Evolutionary conservation across 305 asterid genomes (phyloP), one percentile per base, ranked within the genome.

Genomic region (Ajuga reptans): DNA sequence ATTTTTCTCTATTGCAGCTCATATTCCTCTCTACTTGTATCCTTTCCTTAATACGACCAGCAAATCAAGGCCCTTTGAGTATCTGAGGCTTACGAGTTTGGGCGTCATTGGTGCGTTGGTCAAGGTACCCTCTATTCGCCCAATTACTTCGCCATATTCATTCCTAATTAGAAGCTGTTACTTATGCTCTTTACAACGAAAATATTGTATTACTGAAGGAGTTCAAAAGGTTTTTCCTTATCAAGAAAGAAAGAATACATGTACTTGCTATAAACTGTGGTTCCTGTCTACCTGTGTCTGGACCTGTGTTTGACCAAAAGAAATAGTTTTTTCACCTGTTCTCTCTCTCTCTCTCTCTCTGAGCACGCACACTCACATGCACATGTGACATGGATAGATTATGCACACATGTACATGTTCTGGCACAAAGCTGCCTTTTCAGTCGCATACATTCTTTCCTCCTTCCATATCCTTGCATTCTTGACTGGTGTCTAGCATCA

Each of bases 81-180:
- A 87, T 80, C 76, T 88, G 83, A 84, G 98, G 88, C 97, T 92
- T 77, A 92, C 98, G 8, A 92, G 98, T 79, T 80, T 92, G 37
- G 98, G 97, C 17, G 97, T 92, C 70, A 90, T 92, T 65, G 98
- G 96, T 78, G 96, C 97, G 75, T 73, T 92, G 74, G 98, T 90
- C 79, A 90, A 92, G 97, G 97, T 92, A 87, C 60, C 77, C 54
- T 24, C 50, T 52, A 54, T 59, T n/a, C 42, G n/a, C 45, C 42
- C 24, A 43, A 66, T 57, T 72, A 16, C 41, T 31, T 16, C 55
- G 54, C 58, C 52, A 29, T 6, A 37, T 55, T 62, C 69, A 49
- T 62, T 69, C 58, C 24, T 34, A 24, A 49, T 52, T 50, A 69
- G 69, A 21, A 37, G 16, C 53, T 14, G 12, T 5, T 46, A 8